phyloP scores from a whole-genome alignment of 805 yeast species.

The Hanseniaspora nectarophila region DNA sequence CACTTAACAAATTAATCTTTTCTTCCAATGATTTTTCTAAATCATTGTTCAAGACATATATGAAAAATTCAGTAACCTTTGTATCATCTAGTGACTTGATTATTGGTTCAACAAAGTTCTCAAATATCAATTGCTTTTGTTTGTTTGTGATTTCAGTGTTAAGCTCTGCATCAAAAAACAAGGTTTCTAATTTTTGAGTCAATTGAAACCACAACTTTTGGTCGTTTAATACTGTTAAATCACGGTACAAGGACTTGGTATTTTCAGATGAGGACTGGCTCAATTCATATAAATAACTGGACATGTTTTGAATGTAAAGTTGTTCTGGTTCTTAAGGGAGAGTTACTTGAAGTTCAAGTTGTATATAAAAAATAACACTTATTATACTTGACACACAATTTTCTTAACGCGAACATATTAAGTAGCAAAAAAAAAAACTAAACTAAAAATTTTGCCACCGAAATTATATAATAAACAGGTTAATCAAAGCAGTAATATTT shows the following conservation, averaged over 20 bases:
- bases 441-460: conserved; percentile 2
- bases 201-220: conserved; percentile 92
- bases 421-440: background rate
- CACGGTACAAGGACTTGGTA: conserved; percentile 19
- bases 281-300: conserved; percentile 4
- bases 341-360: no score
- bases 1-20: conserved; percentile 38
- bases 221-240: conserved; percentile 72
- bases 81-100: conserved; percentile 64
- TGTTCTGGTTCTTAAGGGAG: no score
- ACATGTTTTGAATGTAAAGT: background rate
- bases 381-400: no score
- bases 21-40: conserved; percentile 31
- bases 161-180: conserved; percentile 43
- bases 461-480: background rate
- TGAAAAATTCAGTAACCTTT: conserved; percentile 63
- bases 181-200: conserved; percentile 47
- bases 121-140: conserved; percentile 46
- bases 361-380: no score
- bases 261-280: background rate
- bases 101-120: conserved; percentile 49
- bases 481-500: background rate
- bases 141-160: conserved; percentile 44
- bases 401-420: background rate
- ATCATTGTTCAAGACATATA: conserved; percentile 39